A percentile compares a stretch with the other conserved stretches of the same genome.
phyloP scores from a whole-genome alignment of 257 asterid species.

The Solanum dulcamara region DNA sequence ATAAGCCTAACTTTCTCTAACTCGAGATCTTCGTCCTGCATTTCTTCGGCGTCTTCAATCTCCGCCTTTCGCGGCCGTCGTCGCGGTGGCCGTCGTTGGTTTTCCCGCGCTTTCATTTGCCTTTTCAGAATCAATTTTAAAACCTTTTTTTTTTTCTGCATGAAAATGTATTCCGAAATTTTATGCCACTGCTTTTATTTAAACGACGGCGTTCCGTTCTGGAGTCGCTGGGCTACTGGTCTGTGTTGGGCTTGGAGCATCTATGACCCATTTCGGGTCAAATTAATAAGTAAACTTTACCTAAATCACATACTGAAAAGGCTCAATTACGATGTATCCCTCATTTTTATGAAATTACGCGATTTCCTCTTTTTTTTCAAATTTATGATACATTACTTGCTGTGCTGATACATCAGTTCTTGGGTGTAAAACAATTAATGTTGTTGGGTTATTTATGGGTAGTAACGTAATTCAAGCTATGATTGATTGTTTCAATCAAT shows the following conservation, averaged over 20 bases:
- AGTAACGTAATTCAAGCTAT: too few relatives aligned
- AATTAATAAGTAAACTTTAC: too few relatives aligned
- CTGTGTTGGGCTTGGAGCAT: not conserved
- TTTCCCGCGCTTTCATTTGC: slow-evolving; percentile 57
- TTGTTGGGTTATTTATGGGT: too few relatives aligned
- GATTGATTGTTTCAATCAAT: too few relatives aligned
- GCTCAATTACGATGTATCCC: too few relatives aligned
- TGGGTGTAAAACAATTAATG: too few relatives aligned
- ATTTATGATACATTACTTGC: too few relatives aligned
- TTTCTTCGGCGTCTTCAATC: slow-evolving; percentile 10
- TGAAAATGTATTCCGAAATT: not conserved
- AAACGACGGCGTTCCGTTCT: not conserved
- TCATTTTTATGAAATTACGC: too few relatives aligned
- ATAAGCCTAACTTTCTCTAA: slow-evolving; percentile 60
- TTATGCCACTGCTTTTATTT: not conserved
- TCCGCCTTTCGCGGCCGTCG: not conserved
- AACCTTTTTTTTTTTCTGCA: not conserved
- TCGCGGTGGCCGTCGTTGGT: not conserved
- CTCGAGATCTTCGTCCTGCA: slow-evolving; percentile 53
- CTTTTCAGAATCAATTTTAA: not conserved
- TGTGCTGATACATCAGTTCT: too few relatives aligned
- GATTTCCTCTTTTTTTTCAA: too few relatives aligned
- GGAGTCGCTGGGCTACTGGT: not conserved
- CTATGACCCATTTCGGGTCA: too few relatives aligned
- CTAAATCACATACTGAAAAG: too few relatives aligned